Evolutionary conservation across 148 eudicot species (phyloP), one percentile per base, ranked within the genome.

Genomic region (Heliamphora exappendiculata): DNA sequence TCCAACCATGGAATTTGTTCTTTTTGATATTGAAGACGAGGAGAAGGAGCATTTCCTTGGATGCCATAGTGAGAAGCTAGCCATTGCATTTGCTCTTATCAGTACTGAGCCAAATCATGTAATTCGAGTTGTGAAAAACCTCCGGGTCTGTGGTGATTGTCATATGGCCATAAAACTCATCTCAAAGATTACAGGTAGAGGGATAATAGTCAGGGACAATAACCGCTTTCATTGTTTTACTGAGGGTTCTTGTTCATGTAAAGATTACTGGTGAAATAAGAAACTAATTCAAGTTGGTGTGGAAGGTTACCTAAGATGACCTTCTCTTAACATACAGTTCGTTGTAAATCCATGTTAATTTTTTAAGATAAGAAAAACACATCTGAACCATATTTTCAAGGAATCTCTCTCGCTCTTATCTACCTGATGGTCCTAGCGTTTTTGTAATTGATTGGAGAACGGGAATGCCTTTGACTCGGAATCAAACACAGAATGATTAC

Each of bases 401-500:
- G n/a, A 67, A 12, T 44, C 33, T 26, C 34, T 67, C 26, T 13
- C 34, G 4, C 72, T 24, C 71, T 44, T 10, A 16, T 67, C 72
- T 42, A 24, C 29, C 1, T 44, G 51, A 24, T 26, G 22, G 51
- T 57, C 3, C 22, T 41, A 39, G 29, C 24, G 65, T 26, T 55
- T 60, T 19, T 26, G 66, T 41, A 10, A 24, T 50, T 39, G 20
- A 39, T 16, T 53, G 24, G 12, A 33, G 42, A 54, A 31, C 19
- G n/a, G 70, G 69, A 82, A 89, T 91, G 96, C 94, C 92, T 64
- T 77, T 89, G 74, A 84, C 70, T 69, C 77, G 98, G 78, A 88
- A 85, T 34, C 82, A 84, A 78, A 80, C 89, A 54, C 80, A 88
- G 78, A 93, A 91, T 36, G 96, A 88, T 89, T 88, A 86, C 51